A percentile compares a stretch with the other conserved stretches of the same genome.
These are phyloP conservation scores for Nicotiana knightiana DNA, from an alignment of 257 asterid species.

Conservation along the genomic window DNA sequence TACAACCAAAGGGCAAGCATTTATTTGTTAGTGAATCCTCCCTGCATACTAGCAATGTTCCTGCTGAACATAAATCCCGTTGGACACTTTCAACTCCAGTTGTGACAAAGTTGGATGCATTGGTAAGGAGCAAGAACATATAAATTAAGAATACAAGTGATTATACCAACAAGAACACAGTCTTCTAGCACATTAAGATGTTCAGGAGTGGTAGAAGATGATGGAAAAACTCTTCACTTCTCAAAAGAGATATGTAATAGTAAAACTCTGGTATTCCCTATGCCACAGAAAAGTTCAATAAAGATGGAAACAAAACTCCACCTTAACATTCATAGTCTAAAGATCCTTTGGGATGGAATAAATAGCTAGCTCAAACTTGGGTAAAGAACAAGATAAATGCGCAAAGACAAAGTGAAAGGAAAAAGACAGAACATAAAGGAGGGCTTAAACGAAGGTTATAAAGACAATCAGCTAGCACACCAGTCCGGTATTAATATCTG, in stretches of 20 bases:
- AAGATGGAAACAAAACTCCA: background rate
- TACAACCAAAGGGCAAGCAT: background rate
- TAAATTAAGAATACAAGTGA: too few species aligned
- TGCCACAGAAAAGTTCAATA: background rate
- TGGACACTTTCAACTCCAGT: background rate
- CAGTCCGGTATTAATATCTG: background rate
- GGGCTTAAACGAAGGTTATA: background rate
- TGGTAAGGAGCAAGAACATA: background rate
- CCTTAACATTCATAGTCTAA: background rate
- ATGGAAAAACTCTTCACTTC: background rate
- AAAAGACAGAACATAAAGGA: background rate
- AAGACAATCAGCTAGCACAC: background rate
- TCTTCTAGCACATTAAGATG: background rate
- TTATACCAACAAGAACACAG: background rate
- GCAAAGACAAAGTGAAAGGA: background rate
- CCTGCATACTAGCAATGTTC: background rate
- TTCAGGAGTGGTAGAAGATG: background rate
- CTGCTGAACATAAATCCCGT: background rate
- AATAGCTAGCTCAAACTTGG: background rate
- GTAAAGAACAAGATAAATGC: background rate
- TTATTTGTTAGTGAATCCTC: background rate
- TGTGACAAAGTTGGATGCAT: too few species aligned
- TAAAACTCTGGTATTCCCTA: background rate
- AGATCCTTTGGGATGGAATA: background rate
- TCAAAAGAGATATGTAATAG: background rate